A percentile compares a stretch with the other conserved stretches of the same genome.
phyloP scores from a whole-genome alignment of 2,329 filamentous ascomycete species.

The Lecanicillium sp. region DNA sequence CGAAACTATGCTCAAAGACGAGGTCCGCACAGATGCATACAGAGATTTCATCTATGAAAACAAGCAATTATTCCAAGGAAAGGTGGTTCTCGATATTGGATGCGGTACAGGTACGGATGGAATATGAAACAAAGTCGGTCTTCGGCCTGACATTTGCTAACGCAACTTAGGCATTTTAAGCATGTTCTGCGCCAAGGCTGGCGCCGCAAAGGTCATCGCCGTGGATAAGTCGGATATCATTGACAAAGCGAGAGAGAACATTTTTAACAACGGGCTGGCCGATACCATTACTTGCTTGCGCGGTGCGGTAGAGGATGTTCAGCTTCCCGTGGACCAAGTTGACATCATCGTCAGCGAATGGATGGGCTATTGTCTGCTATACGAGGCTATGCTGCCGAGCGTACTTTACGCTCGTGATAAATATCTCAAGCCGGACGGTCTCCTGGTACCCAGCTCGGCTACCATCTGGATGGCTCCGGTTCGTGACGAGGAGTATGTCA shows the following conservation, averaged over 20 bases:
- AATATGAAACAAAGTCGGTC: background rate
- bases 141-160: background rate
- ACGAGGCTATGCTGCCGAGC: constrained; percentile 93
- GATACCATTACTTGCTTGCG: constrained; percentile 71
- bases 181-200: constrained; percentile 91
- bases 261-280: constrained; percentile 72
- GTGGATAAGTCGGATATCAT: constrained; percentile 93
- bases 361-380: constrained; percentile 94
- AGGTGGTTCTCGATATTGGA: constrained; percentile 84
- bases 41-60: constrained; percentile 92
- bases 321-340: constrained; percentile 69
- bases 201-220: constrained; percentile 78
- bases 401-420: constrained; percentile 83
- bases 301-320: constrained; percentile 84
- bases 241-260: constrained; percentile 75
- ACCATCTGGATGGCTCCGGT: constrained; percentile 79
- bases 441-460: constrained; percentile 82
- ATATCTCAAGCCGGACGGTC: constrained; percentile 72
- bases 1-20: constrained; percentile 91
- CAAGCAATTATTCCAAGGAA: constrained; percentile 78
- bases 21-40: constrained; percentile 82
- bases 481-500: constrained; percentile 68
- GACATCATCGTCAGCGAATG: constrained; percentile 96
- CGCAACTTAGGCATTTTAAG: constrained; percentile 65
- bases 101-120: constrained; percentile 59